These are phyloP conservation scores for Aphanomyces astaci DNA, from an alignment of 352 stramenopile species.

Conservation along the genomic window DNA sequence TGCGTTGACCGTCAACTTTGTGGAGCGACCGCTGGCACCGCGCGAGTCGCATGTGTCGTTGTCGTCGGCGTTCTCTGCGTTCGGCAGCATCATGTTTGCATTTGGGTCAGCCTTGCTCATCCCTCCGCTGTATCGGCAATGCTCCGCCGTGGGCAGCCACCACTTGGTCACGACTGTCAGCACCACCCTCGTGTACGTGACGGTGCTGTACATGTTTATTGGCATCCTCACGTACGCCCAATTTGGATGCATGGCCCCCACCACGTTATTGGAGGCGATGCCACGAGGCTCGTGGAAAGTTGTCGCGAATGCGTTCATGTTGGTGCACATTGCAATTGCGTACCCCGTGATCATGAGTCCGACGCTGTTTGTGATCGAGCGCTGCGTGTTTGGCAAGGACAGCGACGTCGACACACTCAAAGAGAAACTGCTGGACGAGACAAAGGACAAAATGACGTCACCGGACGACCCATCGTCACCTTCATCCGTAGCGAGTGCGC, in stretches of 20 bases:
- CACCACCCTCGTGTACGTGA: slow-evolving; percentile 61
- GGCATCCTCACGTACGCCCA: slow-evolving; percentile 61
- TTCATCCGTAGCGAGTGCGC: not conserved
- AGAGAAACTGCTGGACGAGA: not conserved
- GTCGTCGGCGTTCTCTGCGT: slow-evolving; percentile 39
- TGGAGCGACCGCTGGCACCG: slow-evolving; percentile 32
- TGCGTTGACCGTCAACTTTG: slow-evolving; percentile 45
- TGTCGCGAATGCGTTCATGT: slow-evolving; percentile 37
- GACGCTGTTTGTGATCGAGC: slow-evolving; percentile 58
- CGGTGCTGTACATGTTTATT: slow-evolving; percentile 60
- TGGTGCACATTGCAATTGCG: slow-evolving; percentile 51
- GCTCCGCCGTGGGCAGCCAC: slow-evolving; percentile 28
- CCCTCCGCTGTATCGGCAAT: slow-evolving; percentile 49
- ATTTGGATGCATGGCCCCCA: slow-evolving; percentile 53
- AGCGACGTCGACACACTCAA: slow-evolving; percentile 27
- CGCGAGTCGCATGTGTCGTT: slow-evolving; percentile 44
- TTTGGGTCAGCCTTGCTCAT: slow-evolving; percentile 59
- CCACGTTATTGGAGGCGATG: slow-evolving; percentile 49
- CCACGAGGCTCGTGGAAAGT: slow-evolving; percentile 32
- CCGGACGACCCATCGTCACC: not conserved
- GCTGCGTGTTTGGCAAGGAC: slow-evolving; percentile 51
- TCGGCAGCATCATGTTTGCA: slow-evolving; percentile 65
- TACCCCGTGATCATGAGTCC: slow-evolving; percentile 57
- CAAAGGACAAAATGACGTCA: not conserved
- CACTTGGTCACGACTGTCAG: slow-evolving; percentile 40